Evolutionary conservation across 169 alveolate species (phyloP).

Genomic region (Eimeria zaria): DNA sequence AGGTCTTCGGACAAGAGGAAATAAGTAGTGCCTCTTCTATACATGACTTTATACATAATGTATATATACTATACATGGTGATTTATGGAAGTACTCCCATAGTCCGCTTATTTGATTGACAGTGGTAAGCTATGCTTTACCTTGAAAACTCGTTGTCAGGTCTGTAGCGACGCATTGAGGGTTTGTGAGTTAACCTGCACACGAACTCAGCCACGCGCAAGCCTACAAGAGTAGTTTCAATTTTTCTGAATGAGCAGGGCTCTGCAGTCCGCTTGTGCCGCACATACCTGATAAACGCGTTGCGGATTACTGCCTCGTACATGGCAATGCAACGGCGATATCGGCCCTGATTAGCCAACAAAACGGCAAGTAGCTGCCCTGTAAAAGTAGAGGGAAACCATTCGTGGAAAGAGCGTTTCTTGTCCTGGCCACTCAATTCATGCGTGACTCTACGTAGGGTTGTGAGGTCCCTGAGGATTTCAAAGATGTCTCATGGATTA

Average conservation of each 20-base stretch:
- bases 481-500: neutral
- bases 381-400: neutral
- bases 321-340: slow-evolving; percentile 72
- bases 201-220: neutral
- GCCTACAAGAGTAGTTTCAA: neutral
- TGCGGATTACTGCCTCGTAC: slow-evolving; percentile 78
- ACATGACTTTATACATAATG: too few species aligned
- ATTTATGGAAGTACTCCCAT: too few species aligned
- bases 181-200: slow-evolving; percentile 51
- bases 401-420: neutral
- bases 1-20: neutral
- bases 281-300: slow-evolving; percentile 56
- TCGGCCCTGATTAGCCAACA: slow-evolving; percentile 77
- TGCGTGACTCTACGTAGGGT: neutral
- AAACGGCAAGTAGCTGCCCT: slow-evolving; percentile 68
- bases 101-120: neutral
- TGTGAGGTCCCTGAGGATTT: neutral
- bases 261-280: neutral
- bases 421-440: neutral
- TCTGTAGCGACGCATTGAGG: slow-evolving; percentile 78
- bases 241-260: neutral
- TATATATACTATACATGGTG: too few species aligned
- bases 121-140: neutral
- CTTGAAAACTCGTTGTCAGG: slow-evolving; percentile 72
- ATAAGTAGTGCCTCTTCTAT: neutral